A percentile compares a stretch with the other conserved stretches of the same genome.
Conservation (phyloP, 495 filamentous ascomycete genomes). For the Hypomontagnella submonticulosa region DNA sequence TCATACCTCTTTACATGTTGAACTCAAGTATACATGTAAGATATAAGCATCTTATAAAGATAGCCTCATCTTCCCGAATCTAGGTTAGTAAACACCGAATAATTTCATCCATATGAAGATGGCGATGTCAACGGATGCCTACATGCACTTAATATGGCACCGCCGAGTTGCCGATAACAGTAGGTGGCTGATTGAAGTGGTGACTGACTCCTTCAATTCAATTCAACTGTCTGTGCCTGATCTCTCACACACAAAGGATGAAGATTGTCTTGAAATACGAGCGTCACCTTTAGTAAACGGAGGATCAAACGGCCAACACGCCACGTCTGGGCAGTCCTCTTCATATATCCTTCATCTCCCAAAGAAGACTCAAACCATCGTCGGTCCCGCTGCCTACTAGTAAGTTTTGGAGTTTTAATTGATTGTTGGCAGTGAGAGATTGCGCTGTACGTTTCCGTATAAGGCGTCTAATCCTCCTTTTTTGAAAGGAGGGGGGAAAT, state of each 20-base stretch:
- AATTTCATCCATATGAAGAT: background rate
- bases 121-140: background rate
- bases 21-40: too few relatives aligned
- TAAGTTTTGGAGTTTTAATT: slow-evolving; percentile 1
- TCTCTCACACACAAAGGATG: slow-evolving; percentile 10
- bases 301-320: slow-evolving; percentile 29
- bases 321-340: slow-evolving; percentile 18
- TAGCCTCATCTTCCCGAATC: slow-evolving; percentile 2
- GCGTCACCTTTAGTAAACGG: slow-evolving; percentile 17
- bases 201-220: background rate
- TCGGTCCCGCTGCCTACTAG: background rate
- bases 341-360: slow-evolving; percentile 1
- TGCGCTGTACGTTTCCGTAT: too few relatives aligned
- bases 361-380: slow-evolving; percentile 2
- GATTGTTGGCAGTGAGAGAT: background rate
- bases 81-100: background rate
- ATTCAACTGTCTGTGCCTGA: slow-evolving; percentile 4
- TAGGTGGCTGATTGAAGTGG: slow-evolving; percentile 9
- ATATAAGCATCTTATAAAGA: background rate
- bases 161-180: slow-evolving; percentile 13
- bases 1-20: too few relatives aligned
- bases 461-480: too few relatives aligned
- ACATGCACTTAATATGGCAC: slow-evolving; percentile 1
- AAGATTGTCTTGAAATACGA: slow-evolving; percentile 24
- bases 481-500: too few relatives aligned